These are phyloP conservation scores for Phytophthora sp. DNA, from an alignment of 352 stramenopile genomes.

Conservation along the genomic window DNA sequence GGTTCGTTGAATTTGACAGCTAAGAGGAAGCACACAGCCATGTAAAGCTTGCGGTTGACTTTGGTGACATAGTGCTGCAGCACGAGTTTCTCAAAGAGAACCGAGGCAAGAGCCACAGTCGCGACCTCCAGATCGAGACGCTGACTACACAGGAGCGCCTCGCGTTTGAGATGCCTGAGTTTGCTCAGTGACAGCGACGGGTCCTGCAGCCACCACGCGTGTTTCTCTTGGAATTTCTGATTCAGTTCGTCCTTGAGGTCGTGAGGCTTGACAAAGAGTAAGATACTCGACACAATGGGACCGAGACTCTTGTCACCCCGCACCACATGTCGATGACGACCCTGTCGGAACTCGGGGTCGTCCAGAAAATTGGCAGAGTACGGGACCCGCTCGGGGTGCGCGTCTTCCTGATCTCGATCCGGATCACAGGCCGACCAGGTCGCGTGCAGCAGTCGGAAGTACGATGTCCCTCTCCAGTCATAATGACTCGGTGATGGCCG, in stretches of 20 bases:
- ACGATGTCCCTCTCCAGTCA: slow-evolving; percentile 88
- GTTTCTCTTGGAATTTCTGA: slow-evolving; percentile 96
- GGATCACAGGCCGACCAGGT: slow-evolving; percentile 76
- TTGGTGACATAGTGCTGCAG: slow-evolving; percentile 96
- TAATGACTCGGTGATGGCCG: slow-evolving; percentile 54
- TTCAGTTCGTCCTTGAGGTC: slow-evolving; percentile 97
- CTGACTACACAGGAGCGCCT: slow-evolving; percentile 79
- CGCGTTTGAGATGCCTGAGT: slow-evolving; percentile 94
- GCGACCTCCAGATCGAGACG: slow-evolving; percentile 91
- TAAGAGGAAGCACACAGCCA: slow-evolving; percentile 95
- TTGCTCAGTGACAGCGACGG: slow-evolving; percentile 95
- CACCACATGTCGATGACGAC: slow-evolving; percentile 82
- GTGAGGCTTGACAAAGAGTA: slow-evolving; percentile 95
- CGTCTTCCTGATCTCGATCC: slow-evolving; percentile 80
- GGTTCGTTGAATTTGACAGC: slow-evolving; percentile 94
- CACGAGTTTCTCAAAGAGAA: slow-evolving; percentile 98
- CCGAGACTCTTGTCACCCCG: slow-evolving; percentile 90
- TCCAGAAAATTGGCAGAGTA: slow-evolving; percentile 87
- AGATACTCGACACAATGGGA: slow-evolving; percentile 93
- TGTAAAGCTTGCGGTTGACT: slow-evolving; percentile 95
- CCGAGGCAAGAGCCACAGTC: slow-evolving; percentile 93
- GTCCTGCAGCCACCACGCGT: slow-evolving; percentile 87
- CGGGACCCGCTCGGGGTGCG: slow-evolving; percentile 55
- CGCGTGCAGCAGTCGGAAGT: slow-evolving; percentile 83
- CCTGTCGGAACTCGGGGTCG: slow-evolving; percentile 84